Evolutionary conservation across 805 yeast genomes (phyloP), one percentile per base, ranked within the genome.

Genomic region (Wickerhamomyces canadensis): DNA sequence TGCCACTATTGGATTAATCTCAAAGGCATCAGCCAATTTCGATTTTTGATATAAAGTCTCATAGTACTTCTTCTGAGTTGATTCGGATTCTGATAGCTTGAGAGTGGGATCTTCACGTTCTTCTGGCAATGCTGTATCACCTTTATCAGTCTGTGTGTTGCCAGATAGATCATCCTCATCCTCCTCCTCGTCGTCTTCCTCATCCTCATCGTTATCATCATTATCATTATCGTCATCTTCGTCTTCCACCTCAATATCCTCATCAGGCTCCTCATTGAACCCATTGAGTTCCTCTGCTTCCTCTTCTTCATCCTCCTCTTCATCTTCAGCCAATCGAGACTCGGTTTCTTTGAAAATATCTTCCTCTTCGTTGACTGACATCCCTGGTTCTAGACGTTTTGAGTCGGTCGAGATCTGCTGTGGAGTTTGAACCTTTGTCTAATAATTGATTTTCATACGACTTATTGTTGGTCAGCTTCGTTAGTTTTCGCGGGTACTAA

Each of bases 1-100:
- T 2, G 97, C 96, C 16, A 84, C 94, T 10, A 83, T 74, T 0
- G 98, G 98, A 27, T 75, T 68, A 3, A 91, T 77, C 40, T 84
- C 94, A 48, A 79, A 78, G 1, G 74, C 62, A 3, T 70, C 65
- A 8, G 86, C 78, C 0, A 61, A 35, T 37, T 65, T 61, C 1
- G 84, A 76, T 21, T 74, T 73, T n/a, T 57, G 48, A 2, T 53
- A 45, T 16, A 68, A 50, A 8, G 54, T 56, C n/a, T 60, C 55
- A 36, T 63, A 57, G n/a, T 58, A 44, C 11, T 46, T 31, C 27
- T 46, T 42, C 4, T 43, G 38, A 34, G 40, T 29, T 14, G 44
- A 16, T 16, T 34, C 42, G 10, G 44, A 37, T n/a, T 31, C 45
- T 37, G 35, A n/a, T 35, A 22, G 45, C 10, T 7, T 21, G 7